Evolutionary conservation across 73 alveolate species (phyloP).

Genomic region (Urostyla sp.): DNA sequence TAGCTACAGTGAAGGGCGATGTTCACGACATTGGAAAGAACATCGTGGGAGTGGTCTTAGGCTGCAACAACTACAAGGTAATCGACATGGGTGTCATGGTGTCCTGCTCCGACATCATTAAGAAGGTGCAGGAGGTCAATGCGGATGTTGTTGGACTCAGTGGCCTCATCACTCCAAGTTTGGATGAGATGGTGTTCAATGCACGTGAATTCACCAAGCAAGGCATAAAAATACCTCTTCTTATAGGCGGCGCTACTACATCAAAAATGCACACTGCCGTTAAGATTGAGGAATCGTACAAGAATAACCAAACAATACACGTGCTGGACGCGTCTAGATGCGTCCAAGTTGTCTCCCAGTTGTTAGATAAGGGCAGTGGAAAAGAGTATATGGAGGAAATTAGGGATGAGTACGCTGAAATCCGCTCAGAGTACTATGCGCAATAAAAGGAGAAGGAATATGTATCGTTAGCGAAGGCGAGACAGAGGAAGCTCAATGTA

Average conservation of each 20-base stretch:
- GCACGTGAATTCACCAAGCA: constrained; percentile 68
- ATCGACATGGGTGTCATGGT: constrained; percentile 90
- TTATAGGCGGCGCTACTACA: constrained; percentile 94
- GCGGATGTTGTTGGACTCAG: constrained; percentile 84
- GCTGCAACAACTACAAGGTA: constrained; percentile 78
- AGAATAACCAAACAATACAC: constrained; percentile 66
- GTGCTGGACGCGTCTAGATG: constrained; percentile 90
- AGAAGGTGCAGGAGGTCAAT: constrained; percentile 61
- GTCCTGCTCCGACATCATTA: constrained; percentile 70
- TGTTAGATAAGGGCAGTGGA: constrained; percentile 62
- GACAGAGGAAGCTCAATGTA: constrained; percentile 38
- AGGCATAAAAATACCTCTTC: constrained; percentile 71
- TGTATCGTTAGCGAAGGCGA: constrained; percentile 71
- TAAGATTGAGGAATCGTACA: constrained; percentile 80
- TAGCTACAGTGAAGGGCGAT: constrained; percentile 94
- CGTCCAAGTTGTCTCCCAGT: constrained; percentile 77
- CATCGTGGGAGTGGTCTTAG: constrained; percentile 89
- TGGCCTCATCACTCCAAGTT: constrained; percentile 90
- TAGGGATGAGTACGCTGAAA: constrained; percentile 80
- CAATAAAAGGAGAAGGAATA: constrained; percentile 69
- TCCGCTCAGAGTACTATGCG: constrained; percentile 79
- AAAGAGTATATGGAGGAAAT: constrained; percentile 57
- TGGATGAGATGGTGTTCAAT: constrained; percentile 88
- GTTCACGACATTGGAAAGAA: constrained; percentile 95
- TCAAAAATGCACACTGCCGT: constrained; percentile 91